These are phyloP conservation scores for Mortierella sp. DNA, from an alignment of 371 early-diverging fungal species.

Conservation along the genomic window DNA sequence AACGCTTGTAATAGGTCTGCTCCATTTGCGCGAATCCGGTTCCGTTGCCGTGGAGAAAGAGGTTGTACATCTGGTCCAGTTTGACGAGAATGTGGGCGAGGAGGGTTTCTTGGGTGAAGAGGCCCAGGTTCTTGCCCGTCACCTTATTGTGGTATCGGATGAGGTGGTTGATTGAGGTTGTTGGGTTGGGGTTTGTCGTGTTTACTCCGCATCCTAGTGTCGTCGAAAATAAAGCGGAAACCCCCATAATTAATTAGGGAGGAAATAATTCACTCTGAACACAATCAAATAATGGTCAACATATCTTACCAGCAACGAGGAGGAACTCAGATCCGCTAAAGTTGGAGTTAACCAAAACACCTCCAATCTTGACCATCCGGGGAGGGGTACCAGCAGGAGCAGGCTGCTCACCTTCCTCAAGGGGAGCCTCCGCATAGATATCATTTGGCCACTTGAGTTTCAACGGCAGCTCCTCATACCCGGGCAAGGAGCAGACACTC, in stretches of 20 bases:
- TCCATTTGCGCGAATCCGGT: constrained; percentile 83
- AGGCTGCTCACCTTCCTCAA: constrained; percentile 13
- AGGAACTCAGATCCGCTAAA: constrained; percentile 77
- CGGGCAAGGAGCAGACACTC: constrained; percentile 75
- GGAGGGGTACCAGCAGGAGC: background rate
- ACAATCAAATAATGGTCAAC: background rate
- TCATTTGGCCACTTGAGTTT: constrained; percentile 98
- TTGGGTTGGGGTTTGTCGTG: constrained; percentile 84
- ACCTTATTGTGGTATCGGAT: constrained; percentile 68
- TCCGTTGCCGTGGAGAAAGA: constrained; percentile 66
- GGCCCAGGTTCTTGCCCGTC: constrained; percentile 59
- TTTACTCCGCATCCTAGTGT: constrained; percentile 87
- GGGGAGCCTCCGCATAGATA: constrained; percentile 76
- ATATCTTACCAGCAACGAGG: constrained; percentile 81
- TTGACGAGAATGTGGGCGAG: constrained; percentile 81
- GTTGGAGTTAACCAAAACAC: constrained; percentile 87
- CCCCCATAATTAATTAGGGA: background rate
- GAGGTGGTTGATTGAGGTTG: constrained; percentile 86
- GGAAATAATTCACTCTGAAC: background rate
- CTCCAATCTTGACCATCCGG: constrained; percentile 85
- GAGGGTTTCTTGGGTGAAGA: constrained; percentile 77
- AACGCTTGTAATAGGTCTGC: constrained; percentile 81
- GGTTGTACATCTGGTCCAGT: constrained; percentile 80
- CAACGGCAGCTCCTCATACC: constrained; percentile 84
- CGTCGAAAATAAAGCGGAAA: background rate